Evolutionary conservation across 352 stramenopile species (phyloP), one percentile per base, ranked within the genome.

Genomic region (Plasmopara viticola): DNA sequence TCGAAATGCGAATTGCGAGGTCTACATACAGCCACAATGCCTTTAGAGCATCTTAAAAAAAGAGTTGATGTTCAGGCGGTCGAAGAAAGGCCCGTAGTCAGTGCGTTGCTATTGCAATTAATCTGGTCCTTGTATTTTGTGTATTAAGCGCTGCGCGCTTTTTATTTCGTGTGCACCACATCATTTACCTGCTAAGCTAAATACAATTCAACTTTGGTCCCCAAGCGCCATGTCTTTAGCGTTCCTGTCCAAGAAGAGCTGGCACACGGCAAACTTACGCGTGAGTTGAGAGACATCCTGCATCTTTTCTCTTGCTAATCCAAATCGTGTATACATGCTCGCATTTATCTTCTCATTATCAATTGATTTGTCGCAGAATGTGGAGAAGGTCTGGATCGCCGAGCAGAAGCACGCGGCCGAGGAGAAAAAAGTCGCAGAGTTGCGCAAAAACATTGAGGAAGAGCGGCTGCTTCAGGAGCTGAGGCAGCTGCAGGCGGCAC

Each of bases 231-330:
- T 95, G 69, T 96, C 78, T 60, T 85, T 95, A 63, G 87, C 78
- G 62, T 98, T 98, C 71, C 81, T 96, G 64, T 76, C 78, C 74
- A 98, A 97, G 86, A 98, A 98, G 84, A 98, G 90, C 83, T 98
- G 94, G 94, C 93, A 98, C 66, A 97, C 92, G 48, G 86, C 90
- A 54, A 98, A 98, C 55, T 68, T 98, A 29, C 84, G 75, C 34
- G 84, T 94, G 10, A 35, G 31, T 35, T 35, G 10, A 35, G 10
- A 35, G 20, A 74, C 62, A 66, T 83, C 4, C n/a, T 9, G 38
- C 9, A 28, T 9, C 4, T 53, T 15, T 30, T 39, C 0, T 25
- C 9, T 41, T 25, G 20, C 20, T 20, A 0, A 1, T 34, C 18
- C 6, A 6, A 42, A 1, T 45, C 25, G 0, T 39, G 4, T 17